Percentiles rank a stretch among this genome's conserved stretches.
Conservation (phyloP, 164 flowering plant species). For the Buxus sempervirens region DNA sequence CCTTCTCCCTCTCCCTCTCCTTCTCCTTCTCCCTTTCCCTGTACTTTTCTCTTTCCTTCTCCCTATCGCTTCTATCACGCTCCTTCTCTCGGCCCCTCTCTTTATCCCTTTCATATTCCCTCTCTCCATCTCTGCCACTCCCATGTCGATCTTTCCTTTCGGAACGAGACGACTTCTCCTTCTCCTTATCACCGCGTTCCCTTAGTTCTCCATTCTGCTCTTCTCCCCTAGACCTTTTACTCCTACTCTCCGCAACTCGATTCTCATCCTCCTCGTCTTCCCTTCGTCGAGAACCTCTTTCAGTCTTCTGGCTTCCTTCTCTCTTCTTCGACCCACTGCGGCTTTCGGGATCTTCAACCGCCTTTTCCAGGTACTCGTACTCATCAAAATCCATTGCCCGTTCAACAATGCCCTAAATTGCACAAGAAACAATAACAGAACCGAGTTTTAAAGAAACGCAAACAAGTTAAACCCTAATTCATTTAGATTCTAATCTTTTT, state of each 20-base stretch:
- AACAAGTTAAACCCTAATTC: conserved; percentile 1
- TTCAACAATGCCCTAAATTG: neutral
- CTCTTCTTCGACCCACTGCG: conserved; percentile 23
- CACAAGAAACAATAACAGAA: too few relatives aligned
- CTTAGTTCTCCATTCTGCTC: conserved; percentile 28
- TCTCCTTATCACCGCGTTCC: conserved; percentile 28
- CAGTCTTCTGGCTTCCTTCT: conserved; percentile 32
- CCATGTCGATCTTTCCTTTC: conserved; percentile 34
- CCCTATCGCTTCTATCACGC: conserved; percentile 15
- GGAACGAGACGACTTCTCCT: conserved; percentile 27
- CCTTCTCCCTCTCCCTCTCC: conserved; percentile 18
- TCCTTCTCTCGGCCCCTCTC: conserved; percentile 24
- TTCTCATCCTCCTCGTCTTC: conserved; percentile 28
- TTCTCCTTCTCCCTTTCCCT: conserved; percentile 7
- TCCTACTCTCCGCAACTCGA: conserved; percentile 22
- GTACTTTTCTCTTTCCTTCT: conserved; percentile 16
- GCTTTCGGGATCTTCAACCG: conserved; percentile 57
- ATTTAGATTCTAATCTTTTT: neutral
- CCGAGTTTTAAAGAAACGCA: too few relatives aligned
- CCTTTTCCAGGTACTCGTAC: conserved; percentile 89
- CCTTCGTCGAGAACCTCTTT: conserved; percentile 50
- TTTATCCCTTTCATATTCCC: conserved; percentile 24
- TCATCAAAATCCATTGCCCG: conserved; percentile 86
- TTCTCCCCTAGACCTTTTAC: conserved; percentile 46
- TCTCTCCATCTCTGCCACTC: conserved; percentile 31